Conservation (phyloP, 108 stramenopile species). For the Nannochloropsis salina region DNA sequence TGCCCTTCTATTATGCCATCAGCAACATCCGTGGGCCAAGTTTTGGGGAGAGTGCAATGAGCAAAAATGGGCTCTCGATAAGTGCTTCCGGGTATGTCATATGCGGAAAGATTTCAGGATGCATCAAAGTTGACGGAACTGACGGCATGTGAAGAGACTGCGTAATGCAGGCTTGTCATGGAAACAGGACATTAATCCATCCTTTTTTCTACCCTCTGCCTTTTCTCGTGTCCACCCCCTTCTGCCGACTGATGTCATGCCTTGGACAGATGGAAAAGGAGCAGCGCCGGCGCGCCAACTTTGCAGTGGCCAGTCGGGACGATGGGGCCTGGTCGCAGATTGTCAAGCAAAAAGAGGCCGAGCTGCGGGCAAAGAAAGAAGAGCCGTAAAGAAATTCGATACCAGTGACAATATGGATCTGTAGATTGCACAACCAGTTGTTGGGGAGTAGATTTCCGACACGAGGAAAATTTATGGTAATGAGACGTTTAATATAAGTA, state of each 20-base stretch:
- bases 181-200: neutral
- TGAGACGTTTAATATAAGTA: too few relatives aligned
- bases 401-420: too few relatives aligned
- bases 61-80: neutral
- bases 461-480: too few relatives aligned
- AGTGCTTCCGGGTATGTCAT: neutral
- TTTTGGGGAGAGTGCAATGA: constrained; percentile 17
- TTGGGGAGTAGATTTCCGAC: too few relatives aligned
- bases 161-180: neutral
- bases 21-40: neutral
- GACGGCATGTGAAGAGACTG: neutral
- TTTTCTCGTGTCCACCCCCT: neutral
- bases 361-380: neutral
- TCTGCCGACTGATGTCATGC: neutral
- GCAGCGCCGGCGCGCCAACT: neutral
- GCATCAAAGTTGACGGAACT: neutral
- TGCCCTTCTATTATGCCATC: neutral
- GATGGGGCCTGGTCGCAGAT: constrained; percentile 1
- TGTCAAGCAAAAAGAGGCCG: neutral
- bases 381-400: neutral
- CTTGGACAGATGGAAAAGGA: neutral
- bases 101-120: neutral
- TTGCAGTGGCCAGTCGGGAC: neutral
- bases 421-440: too few relatives aligned
- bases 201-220: neutral